Evolutionary conservation across 2,329 filamentous ascomycete genomes (phyloP), one percentile per base, ranked within the genome.

Genomic region (Boeremia lycopersici): DNA sequence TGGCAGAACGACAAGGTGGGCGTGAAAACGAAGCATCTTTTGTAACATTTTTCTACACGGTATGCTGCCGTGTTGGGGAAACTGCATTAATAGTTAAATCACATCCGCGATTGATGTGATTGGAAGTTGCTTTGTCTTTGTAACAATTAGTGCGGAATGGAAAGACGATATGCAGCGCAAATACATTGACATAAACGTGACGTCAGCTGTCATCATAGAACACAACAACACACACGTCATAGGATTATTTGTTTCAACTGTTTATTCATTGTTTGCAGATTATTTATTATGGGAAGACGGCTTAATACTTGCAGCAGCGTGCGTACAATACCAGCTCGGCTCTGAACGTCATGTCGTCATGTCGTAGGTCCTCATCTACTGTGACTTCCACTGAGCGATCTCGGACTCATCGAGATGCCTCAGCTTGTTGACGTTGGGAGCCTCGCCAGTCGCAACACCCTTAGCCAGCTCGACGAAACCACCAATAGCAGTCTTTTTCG

Each of bases 21-120:
- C 96, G 91, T 3, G 84, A 82, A 70, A 96, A 95, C 28, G 85
- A 83, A 8, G 90, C 89, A 66, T 88, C 79, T 9, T 82, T 82
- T 0, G 87, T 84, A 74, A 93, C 96, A 76, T 90, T 93, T n/a
- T 78, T 80, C 53, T 89, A 80, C 23, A 96, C 78, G 0, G 88
- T 80, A 3, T 81, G 77, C 50, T 81, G 77, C 73, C 96, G 91
- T 30, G 88, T 77, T 1, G 83, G 79, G 0, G 81, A 40, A 88
- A 86, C 70, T 89, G 85, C 35, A 85, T 87, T 53, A 96, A 83
- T 31, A 82, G 78, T 54, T 82, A 82, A 72, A 96, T 89, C 48
- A 96, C 80, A 10, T 74, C 72, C 19, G 79, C 69, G 62, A 93
- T 88, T 58, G 96, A 87, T 41, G 76, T 67, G 25, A 80, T 79